Conservation (phyloP, 495 filamentous ascomycete species). For the Aspergillus hancockii region DNA sequence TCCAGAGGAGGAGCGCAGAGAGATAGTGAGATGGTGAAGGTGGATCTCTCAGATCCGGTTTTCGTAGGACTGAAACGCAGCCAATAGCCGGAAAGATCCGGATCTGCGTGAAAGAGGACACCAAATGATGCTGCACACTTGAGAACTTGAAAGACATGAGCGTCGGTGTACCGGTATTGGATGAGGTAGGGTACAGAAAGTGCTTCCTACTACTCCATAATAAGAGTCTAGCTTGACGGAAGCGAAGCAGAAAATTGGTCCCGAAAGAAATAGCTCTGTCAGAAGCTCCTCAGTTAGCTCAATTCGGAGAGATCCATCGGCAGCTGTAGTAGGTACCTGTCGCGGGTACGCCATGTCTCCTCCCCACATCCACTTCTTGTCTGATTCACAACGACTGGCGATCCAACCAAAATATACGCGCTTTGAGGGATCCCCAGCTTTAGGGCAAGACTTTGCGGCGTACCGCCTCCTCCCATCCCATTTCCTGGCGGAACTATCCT, state of each 20-base stretch:
- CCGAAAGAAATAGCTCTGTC: not conserved
- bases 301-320: not conserved
- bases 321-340: not conserved
- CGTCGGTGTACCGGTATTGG: not conserved
- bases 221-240: not conserved
- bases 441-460: not conserved
- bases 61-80: not conserved
- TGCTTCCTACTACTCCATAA: conserved; percentile 1
- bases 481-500: not conserved
- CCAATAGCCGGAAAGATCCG: not conserved
- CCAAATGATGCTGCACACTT: not conserved
- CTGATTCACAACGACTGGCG: not conserved
- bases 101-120: not conserved
- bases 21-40: not conserved
- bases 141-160: not conserved
- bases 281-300: not conserved
- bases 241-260: not conserved
- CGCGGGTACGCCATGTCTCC: not conserved
- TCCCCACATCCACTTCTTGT: conserved; percentile 1
- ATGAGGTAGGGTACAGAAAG: not conserved
- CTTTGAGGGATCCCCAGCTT: not conserved
- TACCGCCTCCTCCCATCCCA: not conserved
- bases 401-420: conserved; percentile 1
- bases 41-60: not conserved
- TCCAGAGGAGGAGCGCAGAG: not conserved